phyloP scores from a whole-genome alignment of 2,329 filamentous ascomycete genomes.

The Alternaria longipes region DNA sequence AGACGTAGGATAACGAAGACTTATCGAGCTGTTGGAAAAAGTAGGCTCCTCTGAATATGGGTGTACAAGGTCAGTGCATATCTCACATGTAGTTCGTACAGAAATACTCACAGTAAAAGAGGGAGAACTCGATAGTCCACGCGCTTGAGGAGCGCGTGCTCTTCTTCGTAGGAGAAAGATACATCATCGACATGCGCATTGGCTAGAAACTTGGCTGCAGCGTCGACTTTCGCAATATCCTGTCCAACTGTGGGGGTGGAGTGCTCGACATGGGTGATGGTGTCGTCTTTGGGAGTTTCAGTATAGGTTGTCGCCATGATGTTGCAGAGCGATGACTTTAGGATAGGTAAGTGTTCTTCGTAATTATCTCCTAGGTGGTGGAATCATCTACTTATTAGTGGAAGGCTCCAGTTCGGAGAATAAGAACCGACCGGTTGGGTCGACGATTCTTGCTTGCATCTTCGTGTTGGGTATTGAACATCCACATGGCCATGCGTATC shows the following conservation, averaged over 20 bases:
- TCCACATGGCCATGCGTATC: neutral
- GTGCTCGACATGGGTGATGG: slow-evolving; percentile 28
- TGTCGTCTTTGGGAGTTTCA: slow-evolving; percentile 20
- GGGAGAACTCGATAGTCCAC: slow-evolving; percentile 62
- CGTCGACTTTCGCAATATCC: slow-evolving; percentile 43
- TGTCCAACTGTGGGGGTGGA: slow-evolving; percentile 3
- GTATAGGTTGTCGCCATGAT: slow-evolving; percentile 15
- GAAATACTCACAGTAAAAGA: slow-evolving; percentile 56
- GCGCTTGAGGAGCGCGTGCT: slow-evolving; percentile 59
- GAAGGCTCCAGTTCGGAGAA: neutral
- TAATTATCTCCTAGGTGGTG: neutral
- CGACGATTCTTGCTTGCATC: neutral
- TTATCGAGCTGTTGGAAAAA: slow-evolving; percentile 68
- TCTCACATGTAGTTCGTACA: neutral
- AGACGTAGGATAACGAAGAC: slow-evolving; percentile 53
- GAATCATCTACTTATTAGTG: slow-evolving; percentile 12
- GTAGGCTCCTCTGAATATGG: slow-evolving; percentile 59
- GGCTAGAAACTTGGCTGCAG: slow-evolving; percentile 58
- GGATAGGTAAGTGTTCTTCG: neutral
- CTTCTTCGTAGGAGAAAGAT: slow-evolving; percentile 61
- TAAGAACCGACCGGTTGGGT: slow-evolving; percentile 9
- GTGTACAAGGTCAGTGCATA: neutral
- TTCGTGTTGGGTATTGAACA: neutral
- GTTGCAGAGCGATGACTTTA: neutral
- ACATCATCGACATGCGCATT: slow-evolving; percentile 49